Base-by-base conservation (phyloP, 306 rosid genomes). In the apple (Malus domestica) region DNA sequence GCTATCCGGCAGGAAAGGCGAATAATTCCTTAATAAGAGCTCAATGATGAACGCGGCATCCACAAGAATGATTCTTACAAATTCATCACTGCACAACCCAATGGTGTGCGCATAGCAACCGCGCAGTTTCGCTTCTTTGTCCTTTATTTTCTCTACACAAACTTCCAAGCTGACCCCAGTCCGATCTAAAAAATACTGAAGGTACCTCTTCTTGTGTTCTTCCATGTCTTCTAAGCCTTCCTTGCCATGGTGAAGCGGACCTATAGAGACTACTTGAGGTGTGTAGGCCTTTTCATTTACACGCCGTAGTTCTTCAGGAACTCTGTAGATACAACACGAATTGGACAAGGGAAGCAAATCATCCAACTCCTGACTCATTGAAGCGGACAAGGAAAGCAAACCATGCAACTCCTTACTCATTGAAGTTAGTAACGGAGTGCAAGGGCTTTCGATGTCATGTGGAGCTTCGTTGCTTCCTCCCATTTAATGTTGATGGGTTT, bases 261-360 rank as follows among this genome's bases (percentile, higher is more conserved):
- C 82, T 22, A 85, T 76, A 16, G 89, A 86, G 76, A 86, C 75
- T 15, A 72, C 64, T 18, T 68, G 54, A 68, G 89, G 89, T 2
- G 76, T 72, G 44, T 40, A 8, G 44, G 44, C 44, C 58, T 6
- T 52, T 0, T 5, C 1, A 0, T 52, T 52, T 6, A 52, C 22
- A 10, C 22, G 1, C 10, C 72, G 54, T 1, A 68, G 55, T 38
- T 32, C 1, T 30, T 12, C n/a, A 1, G 72, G 54, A 68, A 68
- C 54, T 18, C 10, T 68, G 55, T 20, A 68, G 72, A 68, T 67
- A 22, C 71, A 67, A 13, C 71, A 67, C 23, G 10, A 8, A 19
- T 19, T 1, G 32, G 72, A 68, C 10, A 68, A 19, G 10, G 10
- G 20, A 23, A 23, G 25, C 25, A 23, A 23, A 23, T 23, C 25